These are phyloP conservation scores for Solanum pennellii DNA, from an alignment of 257 asterid genomes.

Conservation along the genomic window DNA sequence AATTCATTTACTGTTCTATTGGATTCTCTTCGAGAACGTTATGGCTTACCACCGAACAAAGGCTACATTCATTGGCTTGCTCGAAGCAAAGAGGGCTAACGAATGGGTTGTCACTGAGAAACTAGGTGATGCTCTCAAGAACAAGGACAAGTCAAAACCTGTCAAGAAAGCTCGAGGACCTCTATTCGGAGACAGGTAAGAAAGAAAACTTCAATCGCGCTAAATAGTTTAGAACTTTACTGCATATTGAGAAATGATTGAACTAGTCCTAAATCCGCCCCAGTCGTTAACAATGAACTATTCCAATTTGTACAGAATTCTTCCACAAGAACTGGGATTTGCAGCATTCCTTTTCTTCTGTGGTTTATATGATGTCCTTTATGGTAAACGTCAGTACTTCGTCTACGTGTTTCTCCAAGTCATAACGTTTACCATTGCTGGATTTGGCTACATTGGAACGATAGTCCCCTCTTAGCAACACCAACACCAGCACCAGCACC, in stretches of 20 bases:
- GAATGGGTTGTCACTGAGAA: conserved; percentile 99
- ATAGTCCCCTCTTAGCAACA: conserved; percentile 40
- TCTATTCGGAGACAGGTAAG: conserved; percentile 63
- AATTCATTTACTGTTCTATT: conserved; percentile 73
- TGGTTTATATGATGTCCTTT: conserved; percentile 77
- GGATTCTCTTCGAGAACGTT: conserved; percentile 97
- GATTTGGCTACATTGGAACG: conserved; percentile 86
- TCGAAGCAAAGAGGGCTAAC: conserved; percentile 79
- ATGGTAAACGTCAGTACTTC: conserved; percentile 72
- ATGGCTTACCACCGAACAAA: conserved; percentile 95
- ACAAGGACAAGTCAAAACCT: conserved; percentile 35
- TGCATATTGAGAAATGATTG: background rate
- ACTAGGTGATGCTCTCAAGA: conserved; percentile 72
- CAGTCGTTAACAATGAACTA: background rate
- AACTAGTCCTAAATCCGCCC: background rate
- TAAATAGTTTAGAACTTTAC: background rate
- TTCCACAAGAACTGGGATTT: conserved; percentile 57
- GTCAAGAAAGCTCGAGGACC: conserved; percentile 26
- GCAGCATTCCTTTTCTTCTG: conserved; percentile 74
- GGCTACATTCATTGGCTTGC: conserved; percentile 82
- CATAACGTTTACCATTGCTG: conserved; percentile 74
- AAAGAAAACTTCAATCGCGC: background rate
- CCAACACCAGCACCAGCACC: background rate
- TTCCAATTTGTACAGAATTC: conserved; percentile 35
- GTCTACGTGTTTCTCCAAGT: conserved; percentile 78